Evolutionary conservation across 139 green algal genomes (phyloP).

Genomic region (Tetraselmis chui): DNA sequence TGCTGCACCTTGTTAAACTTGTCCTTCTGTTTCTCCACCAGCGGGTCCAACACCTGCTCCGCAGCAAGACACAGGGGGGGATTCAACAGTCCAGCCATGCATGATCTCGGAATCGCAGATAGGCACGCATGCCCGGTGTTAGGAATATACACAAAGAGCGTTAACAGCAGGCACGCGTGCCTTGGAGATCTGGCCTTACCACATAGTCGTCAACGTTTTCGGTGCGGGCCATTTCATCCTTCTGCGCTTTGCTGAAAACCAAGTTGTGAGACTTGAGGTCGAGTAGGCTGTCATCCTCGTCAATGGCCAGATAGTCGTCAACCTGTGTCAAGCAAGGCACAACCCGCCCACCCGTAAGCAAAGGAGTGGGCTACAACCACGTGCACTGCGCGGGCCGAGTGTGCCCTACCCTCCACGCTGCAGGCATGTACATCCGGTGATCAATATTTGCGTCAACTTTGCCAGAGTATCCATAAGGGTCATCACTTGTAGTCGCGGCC

Average conservation of each 20-base stretch:
- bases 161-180: background rate
- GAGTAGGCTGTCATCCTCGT: constrained; percentile 35
- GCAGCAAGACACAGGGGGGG: no score
- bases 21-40: constrained; percentile 61
- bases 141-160: no score
- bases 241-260: constrained; percentile 5
- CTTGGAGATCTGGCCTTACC: no score
- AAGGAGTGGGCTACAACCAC: background rate
- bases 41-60: constrained; percentile 64
- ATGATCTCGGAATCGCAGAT: no score
- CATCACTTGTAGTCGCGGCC: background rate
- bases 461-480: constrained; percentile 27
- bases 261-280: constrained; percentile 38
- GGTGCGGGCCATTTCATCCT: constrained; percentile 45
- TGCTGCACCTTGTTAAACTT: constrained; percentile 65
- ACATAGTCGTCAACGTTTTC: constrained; percentile 73
- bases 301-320: constrained; percentile 32
- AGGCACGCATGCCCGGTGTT: no score
- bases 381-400: background rate
- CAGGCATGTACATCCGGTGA: constrained; percentile 60
- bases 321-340: constrained; percentile 11
- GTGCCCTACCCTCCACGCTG: constrained; percentile 57
- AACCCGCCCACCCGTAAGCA: background rate
- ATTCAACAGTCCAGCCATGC: no score
- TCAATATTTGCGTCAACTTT: constrained; percentile 53